phyloP scores from a whole-genome alignment of 2,329 filamentous ascomycete genomes.

The Parascedosporium putredinis region DNA sequence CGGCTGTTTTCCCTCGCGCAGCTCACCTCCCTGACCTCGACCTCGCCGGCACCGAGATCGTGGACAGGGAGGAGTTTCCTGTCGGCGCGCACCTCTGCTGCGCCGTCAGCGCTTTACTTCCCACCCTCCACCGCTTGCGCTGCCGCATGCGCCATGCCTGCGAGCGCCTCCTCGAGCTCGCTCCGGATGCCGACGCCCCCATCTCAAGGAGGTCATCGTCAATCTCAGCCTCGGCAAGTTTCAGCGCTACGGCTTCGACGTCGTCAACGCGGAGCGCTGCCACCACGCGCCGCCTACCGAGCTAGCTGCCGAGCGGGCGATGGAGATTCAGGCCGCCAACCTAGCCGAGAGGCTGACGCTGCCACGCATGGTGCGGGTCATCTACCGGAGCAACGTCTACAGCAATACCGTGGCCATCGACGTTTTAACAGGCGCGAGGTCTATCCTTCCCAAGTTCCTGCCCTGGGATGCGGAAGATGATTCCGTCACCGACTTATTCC shows the following conservation, averaged over 20 bases:
- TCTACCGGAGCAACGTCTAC: neutral
- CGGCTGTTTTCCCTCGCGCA: neutral
- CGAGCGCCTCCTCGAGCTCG: neutral
- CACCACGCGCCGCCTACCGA: neutral
- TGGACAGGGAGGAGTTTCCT: neutral
- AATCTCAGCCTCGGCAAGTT: neutral
- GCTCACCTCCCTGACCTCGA: neutral
- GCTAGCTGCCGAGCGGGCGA: neutral
- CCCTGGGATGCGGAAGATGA: neutral
- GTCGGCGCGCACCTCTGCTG: neutral
- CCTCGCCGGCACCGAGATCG: neutral
- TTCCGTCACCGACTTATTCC: neutral
- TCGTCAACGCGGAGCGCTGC: neutral
- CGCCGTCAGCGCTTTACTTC: neutral
- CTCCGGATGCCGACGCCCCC: neutral
- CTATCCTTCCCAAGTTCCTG: neutral
- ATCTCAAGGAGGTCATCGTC: neutral
- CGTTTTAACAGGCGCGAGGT: neutral
- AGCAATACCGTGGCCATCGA: conserved; percentile 1
- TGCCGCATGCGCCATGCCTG: neutral
- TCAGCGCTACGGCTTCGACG: neutral
- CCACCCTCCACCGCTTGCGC: neutral
- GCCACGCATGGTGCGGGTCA: neutral
- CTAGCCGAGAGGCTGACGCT: neutral
- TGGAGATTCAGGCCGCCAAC: neutral